Base-by-base conservation (phyloP, 2,329 filamentous ascomycete genomes). In the Blastomyces parvus region DNA sequence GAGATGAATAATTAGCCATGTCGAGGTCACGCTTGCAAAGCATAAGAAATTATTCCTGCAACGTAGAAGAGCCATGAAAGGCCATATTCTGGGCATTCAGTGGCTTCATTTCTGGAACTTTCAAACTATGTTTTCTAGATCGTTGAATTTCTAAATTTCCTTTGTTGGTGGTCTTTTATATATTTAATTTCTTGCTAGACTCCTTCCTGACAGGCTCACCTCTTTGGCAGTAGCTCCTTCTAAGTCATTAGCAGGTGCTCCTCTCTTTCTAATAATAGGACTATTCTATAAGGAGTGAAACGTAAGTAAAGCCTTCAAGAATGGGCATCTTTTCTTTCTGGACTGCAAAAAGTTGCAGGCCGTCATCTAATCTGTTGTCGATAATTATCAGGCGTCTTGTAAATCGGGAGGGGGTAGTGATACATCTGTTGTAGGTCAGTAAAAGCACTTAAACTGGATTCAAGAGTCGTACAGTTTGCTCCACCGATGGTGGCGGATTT, bases 71-170 rank as follows among this genome's bases (percentile, higher is more conserved):
- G 46, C 46, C 46, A 50, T 50, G 46, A 50, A 50, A 50, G 6
- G 46, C 46, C 46, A 50, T 55, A 55, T 55, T 55, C 14, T 55
- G 52, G 52, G 52, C 52, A 55, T 36, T 36, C 52, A 55, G 52
- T 55, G 27, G 52, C 30, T 55, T 55, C 52, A 55, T 36, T 55
- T 55, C 52, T 33, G 52, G 27, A 55, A 50, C 14, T 50, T 50
- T 50, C 46, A 50, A 50, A 50, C 46, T 50, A 50, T 9, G 6
- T 50, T 50, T 50, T 50, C 46, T 50, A 50, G 17, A 50, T 50
- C 6, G 17, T 50, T 50, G 46, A n/a, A n/a, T n/a, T n/a, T n/a
- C n/a, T n/a, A 50, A 50, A 50, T 50, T 50, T 50, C 46, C 46
- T 50, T 50, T 3, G 46, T 50, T 50, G 22, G 46, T 50, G 22